Percentiles rank a stretch among this genome's conserved stretches.
phyloP scores from a whole-genome alignment of 106 monocot species.

The Acorus calamus region DNA sequence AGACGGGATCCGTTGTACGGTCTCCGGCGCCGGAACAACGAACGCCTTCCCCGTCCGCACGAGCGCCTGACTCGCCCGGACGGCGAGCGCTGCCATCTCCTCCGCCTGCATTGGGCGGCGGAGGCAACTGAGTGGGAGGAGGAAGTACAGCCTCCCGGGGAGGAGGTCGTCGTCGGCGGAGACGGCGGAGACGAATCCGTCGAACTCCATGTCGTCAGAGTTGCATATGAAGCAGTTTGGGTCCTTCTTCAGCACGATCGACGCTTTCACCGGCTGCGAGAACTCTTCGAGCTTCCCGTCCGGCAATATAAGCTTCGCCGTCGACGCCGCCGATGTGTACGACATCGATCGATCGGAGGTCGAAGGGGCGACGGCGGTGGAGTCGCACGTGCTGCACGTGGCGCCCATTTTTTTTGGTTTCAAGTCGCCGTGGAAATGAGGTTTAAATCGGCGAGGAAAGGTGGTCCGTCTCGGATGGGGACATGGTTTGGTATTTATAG shows the following conservation, averaged over 20 bases:
- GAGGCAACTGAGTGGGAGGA: slow-evolving; percentile 23
- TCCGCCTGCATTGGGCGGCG: slow-evolving; percentile 19
- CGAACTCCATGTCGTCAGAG: slow-evolving; percentile 22
- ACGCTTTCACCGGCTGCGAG: slow-evolving; percentile 14
- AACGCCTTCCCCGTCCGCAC: slow-evolving; percentile 14
- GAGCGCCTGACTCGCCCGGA: slow-evolving; percentile 26
- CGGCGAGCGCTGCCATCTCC: slow-evolving; percentile 34
- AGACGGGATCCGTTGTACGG: no score
- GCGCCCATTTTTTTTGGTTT: slow-evolving; percentile 10
- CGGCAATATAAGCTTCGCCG: slow-evolving; percentile 29
- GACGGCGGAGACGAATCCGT: neutral
- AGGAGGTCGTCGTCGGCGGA: slow-evolving; percentile 14
- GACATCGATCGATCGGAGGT: no score
- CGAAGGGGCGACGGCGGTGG: neutral
- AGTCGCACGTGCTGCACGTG: slow-evolving; percentile 11
- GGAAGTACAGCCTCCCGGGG: slow-evolving; percentile 20
- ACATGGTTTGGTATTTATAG: no score
- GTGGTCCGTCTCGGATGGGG: no score
- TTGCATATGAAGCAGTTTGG: slow-evolving; percentile 28
- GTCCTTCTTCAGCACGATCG: slow-evolving; percentile 14
- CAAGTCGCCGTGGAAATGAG: no score
- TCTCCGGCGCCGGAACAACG: neutral
- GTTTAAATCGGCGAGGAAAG: no score
- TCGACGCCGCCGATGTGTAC: neutral
- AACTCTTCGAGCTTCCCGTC: slow-evolving; percentile 26